Evolutionary conservation across 768 basidiomycete genomes (phyloP).

Genomic region (Rhodosporidiobolus sp.): DNA sequence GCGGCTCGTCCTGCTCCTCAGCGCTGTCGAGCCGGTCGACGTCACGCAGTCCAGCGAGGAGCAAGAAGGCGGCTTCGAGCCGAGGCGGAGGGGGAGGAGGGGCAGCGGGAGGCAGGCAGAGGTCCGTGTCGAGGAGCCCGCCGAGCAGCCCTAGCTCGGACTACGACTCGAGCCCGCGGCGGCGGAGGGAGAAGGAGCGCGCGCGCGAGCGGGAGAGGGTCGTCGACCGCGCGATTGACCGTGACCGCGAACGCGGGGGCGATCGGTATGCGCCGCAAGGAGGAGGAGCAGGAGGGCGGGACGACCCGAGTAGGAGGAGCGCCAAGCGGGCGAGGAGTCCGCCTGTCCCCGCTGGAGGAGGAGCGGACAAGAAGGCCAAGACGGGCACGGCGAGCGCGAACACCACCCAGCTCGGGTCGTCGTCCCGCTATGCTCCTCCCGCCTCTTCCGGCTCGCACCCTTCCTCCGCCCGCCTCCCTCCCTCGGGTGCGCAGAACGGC

Average conservation of each 20-base stretch:
- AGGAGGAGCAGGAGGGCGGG: neutral
- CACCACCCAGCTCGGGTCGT: neutral
- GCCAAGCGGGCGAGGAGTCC: neutral
- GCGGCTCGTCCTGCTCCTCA: neutral
- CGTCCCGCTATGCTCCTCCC: neutral
- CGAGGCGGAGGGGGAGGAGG: neutral
- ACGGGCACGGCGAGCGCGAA: neutral
- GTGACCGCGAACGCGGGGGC: neutral
- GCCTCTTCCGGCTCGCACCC: neutral
- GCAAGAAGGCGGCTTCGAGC: neutral
- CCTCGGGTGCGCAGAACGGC: neutral
- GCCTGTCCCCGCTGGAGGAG: neutral
- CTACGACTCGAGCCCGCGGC: neutral
- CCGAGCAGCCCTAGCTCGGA: neutral
- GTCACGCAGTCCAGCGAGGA: neutral
- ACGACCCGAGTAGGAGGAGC: neutral
- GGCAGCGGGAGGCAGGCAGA: neutral
- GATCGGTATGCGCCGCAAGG: neutral
- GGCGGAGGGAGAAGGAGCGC: neutral
- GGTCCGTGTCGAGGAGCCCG: slow-evolving; percentile 10
- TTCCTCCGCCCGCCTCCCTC: neutral
- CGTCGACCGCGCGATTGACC: too few species aligned
- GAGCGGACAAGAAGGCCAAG: slow-evolving; percentile 18
- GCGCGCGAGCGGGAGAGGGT: neutral
- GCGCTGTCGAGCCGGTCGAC: neutral